Evolutionary conservation across 257 asterid genomes (phyloP).

Genomic region (Leonotis leonurus): DNA sequence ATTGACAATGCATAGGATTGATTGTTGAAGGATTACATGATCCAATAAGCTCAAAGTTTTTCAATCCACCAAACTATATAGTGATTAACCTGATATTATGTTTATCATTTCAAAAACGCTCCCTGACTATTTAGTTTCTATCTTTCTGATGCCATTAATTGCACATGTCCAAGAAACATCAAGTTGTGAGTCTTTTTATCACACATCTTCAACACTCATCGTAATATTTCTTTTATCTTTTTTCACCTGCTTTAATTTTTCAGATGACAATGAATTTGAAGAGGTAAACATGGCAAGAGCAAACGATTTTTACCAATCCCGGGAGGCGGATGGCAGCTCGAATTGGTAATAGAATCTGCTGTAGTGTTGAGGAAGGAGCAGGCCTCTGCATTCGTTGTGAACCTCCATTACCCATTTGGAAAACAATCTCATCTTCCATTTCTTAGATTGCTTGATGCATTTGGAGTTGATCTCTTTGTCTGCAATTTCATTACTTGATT

Average conservation of each 20-base stretch:
- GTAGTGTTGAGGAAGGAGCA: not conserved
- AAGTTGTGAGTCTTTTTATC: not conserved
- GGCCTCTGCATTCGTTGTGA: too few species aligned
- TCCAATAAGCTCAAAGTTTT: not conserved
- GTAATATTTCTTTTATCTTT: not conserved
- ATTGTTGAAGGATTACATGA: not conserved
- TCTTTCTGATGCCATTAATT: not conserved
- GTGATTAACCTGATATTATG: not conserved
- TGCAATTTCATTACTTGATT: constrained; percentile 3
- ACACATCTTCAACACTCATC: not conserved
- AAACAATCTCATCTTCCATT: not conserved
- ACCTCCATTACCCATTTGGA: not conserved
- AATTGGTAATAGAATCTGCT: constrained; percentile 20
- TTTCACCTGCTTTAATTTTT: not conserved
- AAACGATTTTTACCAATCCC: constrained; percentile 40
- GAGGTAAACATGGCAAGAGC: constrained; percentile 55
- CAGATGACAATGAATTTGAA: constrained; percentile 69
- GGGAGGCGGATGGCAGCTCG: constrained; percentile 44
- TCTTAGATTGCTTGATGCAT: constrained; percentile 9
- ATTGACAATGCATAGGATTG: not conserved
- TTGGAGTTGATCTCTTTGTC: constrained; percentile 4
- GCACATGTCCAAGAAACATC: not conserved
- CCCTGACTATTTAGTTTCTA: not conserved
- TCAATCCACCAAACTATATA: not conserved
- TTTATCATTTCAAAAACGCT: not conserved